Base-by-base conservation (phyloP, 2,329 filamentous ascomycete genomes). In the Emericellopsis atlantica region DNA sequence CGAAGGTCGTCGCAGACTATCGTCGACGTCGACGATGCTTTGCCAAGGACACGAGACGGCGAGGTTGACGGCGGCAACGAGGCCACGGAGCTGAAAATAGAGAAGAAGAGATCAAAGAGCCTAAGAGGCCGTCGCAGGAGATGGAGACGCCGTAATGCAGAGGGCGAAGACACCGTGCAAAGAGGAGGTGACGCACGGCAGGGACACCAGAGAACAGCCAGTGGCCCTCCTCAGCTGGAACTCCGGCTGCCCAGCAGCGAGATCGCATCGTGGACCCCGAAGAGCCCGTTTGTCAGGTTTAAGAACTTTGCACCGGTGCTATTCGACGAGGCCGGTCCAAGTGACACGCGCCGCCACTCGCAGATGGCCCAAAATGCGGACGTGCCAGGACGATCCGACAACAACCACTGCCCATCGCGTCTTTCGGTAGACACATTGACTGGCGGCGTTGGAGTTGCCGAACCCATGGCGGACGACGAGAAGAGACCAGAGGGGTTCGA, bases 391-490 rank as follows among this genome's bases (percentile, higher is more conserved):
- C 33, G n/a, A 4, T 10, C 9, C 26, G 26, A 29, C 12, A 9
- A 29, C 8, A 9, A 29, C 8, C 9, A 6, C 26, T 29, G 26
- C 26, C 26, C 26, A 9, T 29, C 26, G 6, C 26, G 26, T 7
- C 26, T 29, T 6, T 29, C 26, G 4, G 26, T 29, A 7, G 26
- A 3, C 8, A 9, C 26, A 6, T 3, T 29, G 26, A 12, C 9
- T 4, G 26, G 6, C 4, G 37, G 37, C 9, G 37, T 24, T 5
- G 37, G 37, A 5, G 37, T 24, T 5, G 26, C 26, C 14, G 3
- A 12, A 8, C 2, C 37, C 2, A 46, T 44, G 5, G 55, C 59
- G 4, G 55, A 61, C 0, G 62, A 69, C 6, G 65, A 21, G 9
- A 29, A 29, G 26, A 5, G 18, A 21, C 26, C 26, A 3, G 26